Evolutionary conservation across 148 eudicot species (phyloP), one percentile per base, ranked within the genome.

Genomic region (Dysphania ambrosioides): DNA sequence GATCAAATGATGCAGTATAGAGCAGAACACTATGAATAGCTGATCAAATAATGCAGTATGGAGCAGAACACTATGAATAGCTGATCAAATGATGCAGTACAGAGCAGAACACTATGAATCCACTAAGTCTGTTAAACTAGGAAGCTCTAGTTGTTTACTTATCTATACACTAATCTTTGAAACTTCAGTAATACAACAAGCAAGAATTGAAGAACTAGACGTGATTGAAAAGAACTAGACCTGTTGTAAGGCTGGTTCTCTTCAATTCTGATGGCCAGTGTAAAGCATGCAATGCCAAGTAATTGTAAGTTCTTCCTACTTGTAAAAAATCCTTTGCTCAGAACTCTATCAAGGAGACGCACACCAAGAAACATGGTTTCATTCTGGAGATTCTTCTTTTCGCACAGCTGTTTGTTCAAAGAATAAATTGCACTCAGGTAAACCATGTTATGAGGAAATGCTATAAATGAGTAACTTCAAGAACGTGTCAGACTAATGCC

Each of bases 181-280:
- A 38, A 24, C 53, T 58, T 66, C 57, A 18, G 30, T 61, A 18
- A 24, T 16, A 49, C 12, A 38, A 30, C 29, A 6, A 26, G 19
- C 32, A 26, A 38, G n/a, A 34, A 53, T 9, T 8, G 41, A 51
- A 30, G 41, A 70, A 53, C 42, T 30, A 6, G n/a, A 23, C 21
- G 58, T 36, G 47, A 57, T 11, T 7, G 38, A 15, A 34, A 31
- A 44, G n/a, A 49, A 51, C 36, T 23, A 36, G 79, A 95, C 99
- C 89, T 84, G 83, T 96, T 95, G 79, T 75, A 83, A 71, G 97
- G 99, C 86, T 92, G 99, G 70, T 89, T 92, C 76, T 96, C 99
- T 85, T 92, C 99, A 53, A 96, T 83, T 84, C 99, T 89, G 77
- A 88, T 85, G 71, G 99, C 99, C 75, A 96, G 78, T 21, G 97